Base-by-base conservation (phyloP, 345 rosid species). In the Carallia brachiata region DNA sequence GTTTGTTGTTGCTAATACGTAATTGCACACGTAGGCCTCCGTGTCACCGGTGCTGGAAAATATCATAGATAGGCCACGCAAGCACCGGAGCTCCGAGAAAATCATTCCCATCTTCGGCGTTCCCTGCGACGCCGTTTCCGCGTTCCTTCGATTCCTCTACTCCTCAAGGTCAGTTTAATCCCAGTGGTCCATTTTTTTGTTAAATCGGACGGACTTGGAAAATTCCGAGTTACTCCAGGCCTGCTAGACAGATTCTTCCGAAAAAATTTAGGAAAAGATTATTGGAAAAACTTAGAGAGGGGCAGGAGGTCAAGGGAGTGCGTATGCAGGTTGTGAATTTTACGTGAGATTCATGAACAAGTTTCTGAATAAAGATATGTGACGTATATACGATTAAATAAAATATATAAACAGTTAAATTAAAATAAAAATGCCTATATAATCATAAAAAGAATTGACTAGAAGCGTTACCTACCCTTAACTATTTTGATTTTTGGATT, bases 51-150 rank as follows among this genome's bases (percentile, higher is more conserved):
- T 91, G 5, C 72, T 93, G 73, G 89, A 77, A 59, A 88, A 76
- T 66, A 56, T 85, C 64, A 85, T 93, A 36, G 87, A 80, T 58
- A 71, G 80, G 58, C 90, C 86, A 18, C 71, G 53, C 34, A 86
- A 77, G 77, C 85, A 80, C 76, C 82, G 84, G 37, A 77, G 87
- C 69, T 79, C 91, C 0, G 84, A 79, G 73, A 81, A 57, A 73
- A 68, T 86, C 72, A 81, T 93, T 31, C 86, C 85, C 44, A 89
- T 93, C 70, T 84, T 84, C 61, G 97, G 98, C 10, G 98, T 93
- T 53, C 96, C 97, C 3, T 78, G 85, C 81, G 85, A 79, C 60
- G 97, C 98, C 66, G 98, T 93, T 67, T 80, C 85, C 0, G 77
- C 88, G 3, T 93, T 93, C 44, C 54, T 91, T 31, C 78, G 79